Evolutionary conservation across 176 grass and related monocot species (phyloP).

Genomic region (Hyparrhenia diplandra): DNA sequence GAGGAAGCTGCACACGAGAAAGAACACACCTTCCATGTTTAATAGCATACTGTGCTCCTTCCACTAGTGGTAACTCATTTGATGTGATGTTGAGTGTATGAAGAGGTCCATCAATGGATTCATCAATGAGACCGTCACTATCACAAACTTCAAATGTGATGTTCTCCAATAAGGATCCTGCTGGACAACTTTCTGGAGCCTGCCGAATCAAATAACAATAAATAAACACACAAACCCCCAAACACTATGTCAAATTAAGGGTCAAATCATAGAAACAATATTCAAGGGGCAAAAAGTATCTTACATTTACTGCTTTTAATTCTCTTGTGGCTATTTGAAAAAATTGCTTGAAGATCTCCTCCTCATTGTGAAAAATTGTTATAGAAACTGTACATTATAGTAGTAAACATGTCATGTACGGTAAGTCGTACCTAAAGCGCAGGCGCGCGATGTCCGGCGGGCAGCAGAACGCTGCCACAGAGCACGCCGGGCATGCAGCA

Average conservation of each 20-base stretch:
- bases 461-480: no score
- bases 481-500: no score
- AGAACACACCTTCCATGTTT: constrained; percentile 35
- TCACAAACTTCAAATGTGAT: constrained; percentile 29
- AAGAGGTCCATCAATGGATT: constrained; percentile 22
- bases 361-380: constrained; percentile 10
- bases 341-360: constrained; percentile 9
- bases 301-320: constrained; percentile 32
- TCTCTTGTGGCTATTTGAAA: constrained; percentile 27
- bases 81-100: constrained; percentile 33
- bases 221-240: neutral
- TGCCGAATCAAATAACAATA: neutral
- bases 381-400: constrained; percentile 12
- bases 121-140: constrained; percentile 19
- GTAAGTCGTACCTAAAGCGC: no score
- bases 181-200: constrained; percentile 20
- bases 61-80: constrained; percentile 3
- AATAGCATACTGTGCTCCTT: constrained; percentile 34
- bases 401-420: no score
- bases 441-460: no score
- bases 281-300: neutral
- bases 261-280: neutral
- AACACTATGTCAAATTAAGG: neutral
- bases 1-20: constrained; percentile 16
- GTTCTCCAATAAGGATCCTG: constrained; percentile 23